phyloP scores from a whole-genome alignment of 257 asterid species.

The Avicennia marina region DNA sequence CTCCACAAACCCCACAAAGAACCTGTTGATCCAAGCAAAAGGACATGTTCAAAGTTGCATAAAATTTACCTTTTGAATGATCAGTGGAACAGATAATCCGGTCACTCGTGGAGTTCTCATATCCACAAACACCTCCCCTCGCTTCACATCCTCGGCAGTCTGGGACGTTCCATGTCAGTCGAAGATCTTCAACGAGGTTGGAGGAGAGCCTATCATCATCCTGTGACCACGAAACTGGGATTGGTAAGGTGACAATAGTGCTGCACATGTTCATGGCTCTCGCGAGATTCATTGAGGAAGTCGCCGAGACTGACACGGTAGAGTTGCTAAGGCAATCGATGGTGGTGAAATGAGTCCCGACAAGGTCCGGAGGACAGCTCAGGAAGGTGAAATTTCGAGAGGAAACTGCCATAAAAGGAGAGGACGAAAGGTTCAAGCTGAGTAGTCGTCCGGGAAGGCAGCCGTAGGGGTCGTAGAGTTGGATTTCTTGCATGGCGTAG shows the following conservation, averaged over 20 bases:
- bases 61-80: slow-evolving; percentile 25
- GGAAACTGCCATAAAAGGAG: slow-evolving; percentile 42
- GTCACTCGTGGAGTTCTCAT: slow-evolving; percentile 19
- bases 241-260: slow-evolving; percentile 16
- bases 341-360: slow-evolving; percentile 9
- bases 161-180: slow-evolving; percentile 38
- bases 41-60: not conserved
- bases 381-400: slow-evolving; percentile 47
- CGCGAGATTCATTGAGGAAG: slow-evolving; percentile 27
- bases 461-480: slow-evolving; percentile 41
- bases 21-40: not conserved
- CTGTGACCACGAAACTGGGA: slow-evolving; percentile 43
- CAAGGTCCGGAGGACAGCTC: slow-evolving; percentile 39
- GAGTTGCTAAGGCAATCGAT: slow-evolving; percentile 66
- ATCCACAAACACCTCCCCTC: slow-evolving; percentile 41
- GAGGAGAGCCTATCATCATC: slow-evolving; percentile 21
- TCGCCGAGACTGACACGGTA: slow-evolving; percentile 40
- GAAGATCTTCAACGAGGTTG: slow-evolving; percentile 21
- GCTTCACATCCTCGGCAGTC: slow-evolving; percentile 37
- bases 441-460: slow-evolving; percentile 57
- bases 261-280: slow-evolving; percentile 40
- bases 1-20: not conserved
- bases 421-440: slow-evolving; percentile 37
- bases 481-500: slow-evolving; percentile 49
- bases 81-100: slow-evolving; percentile 24